These are phyloP conservation scores for Aegle marmelos DNA, from an alignment of 345 rosid species.

Conservation along the genomic window DNA sequence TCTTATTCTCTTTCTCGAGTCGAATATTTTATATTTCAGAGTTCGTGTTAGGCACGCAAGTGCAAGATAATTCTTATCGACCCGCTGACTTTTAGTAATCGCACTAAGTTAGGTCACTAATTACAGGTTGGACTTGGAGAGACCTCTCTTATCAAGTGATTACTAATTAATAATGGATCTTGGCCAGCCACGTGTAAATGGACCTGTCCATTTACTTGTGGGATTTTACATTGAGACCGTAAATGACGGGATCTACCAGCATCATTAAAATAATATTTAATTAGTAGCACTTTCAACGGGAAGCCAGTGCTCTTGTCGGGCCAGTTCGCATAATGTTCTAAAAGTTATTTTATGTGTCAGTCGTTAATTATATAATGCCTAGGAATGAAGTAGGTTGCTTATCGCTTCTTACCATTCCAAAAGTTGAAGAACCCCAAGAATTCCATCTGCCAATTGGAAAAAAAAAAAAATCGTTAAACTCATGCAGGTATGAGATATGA, in stretches of 20 bases:
- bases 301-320: not conserved
- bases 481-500: not conserved
- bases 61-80: not conserved
- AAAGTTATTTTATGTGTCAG: no score
- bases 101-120: not conserved
- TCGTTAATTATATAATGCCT: not conserved
- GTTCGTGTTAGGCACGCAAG: not conserved
- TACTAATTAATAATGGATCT: not conserved
- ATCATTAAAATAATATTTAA: not conserved
- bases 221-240: not conserved
- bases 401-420: constrained; percentile 40
- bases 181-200: not conserved
- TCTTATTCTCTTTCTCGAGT: not conserved
- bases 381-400: not conserved
- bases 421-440: constrained; percentile 37
- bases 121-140: no score
- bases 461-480: not conserved
- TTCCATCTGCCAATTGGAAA: constrained; percentile 31
- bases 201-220: not conserved
- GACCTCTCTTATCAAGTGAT: not conserved
- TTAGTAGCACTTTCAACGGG: not conserved
- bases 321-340: not conserved
- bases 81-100: not conserved
- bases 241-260: not conserved
- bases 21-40: not conserved